A percentile compares a stretch with the other conserved stretches of the same genome.
phyloP scores from a whole-genome alignment of 208 protist genomes.

The Leishmania arabica region DNA sequence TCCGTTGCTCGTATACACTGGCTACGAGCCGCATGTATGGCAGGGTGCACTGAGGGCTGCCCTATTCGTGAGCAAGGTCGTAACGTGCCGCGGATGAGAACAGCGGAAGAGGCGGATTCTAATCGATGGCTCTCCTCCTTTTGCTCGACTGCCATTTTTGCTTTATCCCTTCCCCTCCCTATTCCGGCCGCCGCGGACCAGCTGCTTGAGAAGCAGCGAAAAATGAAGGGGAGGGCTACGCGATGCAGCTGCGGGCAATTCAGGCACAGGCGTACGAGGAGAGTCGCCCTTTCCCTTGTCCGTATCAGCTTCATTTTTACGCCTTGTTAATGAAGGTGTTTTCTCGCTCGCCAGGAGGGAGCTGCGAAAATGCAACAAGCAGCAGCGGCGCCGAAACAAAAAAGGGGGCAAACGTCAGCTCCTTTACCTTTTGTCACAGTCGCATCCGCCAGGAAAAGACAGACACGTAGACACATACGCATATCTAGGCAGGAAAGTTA shows the following conservation, averaged over 20 bases:
- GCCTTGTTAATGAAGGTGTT: background rate
- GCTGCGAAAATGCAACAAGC: background rate
- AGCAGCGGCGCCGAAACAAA: background rate
- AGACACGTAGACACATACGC: background rate
- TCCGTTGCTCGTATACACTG: background rate
- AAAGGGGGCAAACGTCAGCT: background rate
- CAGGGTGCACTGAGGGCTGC: background rate
- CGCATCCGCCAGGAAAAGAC: background rate
- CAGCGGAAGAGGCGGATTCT: background rate
- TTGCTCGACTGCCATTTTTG: background rate
- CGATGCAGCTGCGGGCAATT: background rate
- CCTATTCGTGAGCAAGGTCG: background rate
- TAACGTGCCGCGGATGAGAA: background rate
- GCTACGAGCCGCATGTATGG: background rate
- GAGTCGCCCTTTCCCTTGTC: background rate
- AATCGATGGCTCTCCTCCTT: background rate
- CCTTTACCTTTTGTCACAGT: background rate
- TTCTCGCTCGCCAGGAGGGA: background rate
- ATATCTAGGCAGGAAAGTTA: background rate
- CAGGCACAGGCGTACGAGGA: background rate
- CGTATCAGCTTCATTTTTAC: background rate
- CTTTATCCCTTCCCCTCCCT: background rate
- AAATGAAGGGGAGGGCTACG: background rate
- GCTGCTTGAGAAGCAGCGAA: background rate
- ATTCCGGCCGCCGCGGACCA: background rate